Percentiles rank a stretch among this genome's conserved stretches.
Evolutionary conservation across 140 eudicot species (phyloP).

Genomic region (Erigeron philadelphicus): DNA sequence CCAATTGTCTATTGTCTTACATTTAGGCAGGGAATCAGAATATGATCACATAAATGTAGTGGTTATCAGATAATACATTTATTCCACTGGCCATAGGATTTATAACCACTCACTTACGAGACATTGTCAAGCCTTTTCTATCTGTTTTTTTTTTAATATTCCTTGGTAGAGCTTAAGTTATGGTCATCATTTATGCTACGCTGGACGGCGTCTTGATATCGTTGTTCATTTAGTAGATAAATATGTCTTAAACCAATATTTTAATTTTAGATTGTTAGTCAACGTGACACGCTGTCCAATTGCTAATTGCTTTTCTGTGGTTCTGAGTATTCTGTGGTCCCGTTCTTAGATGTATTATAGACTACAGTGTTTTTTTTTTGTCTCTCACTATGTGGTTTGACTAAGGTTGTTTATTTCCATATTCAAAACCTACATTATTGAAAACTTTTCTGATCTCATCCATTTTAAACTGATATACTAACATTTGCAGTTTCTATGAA

Average conservation of each 20-base stretch:
- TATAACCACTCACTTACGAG: slow-evolving; percentile 11
- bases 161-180: neutral
- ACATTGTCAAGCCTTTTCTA: neutral
- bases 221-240: neutral
- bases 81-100: slow-evolving; percentile 10
- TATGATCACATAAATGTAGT: slow-evolving; percentile 21
- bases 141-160: neutral
- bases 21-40: neutral
- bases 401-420: slow-evolving; percentile 6
- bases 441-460: neutral
- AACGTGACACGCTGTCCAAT: neutral
- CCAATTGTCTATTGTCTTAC: slow-evolving; percentile 1
- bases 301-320: slow-evolving; percentile 6
- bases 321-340: slow-evolving; percentile 14
- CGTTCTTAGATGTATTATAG: neutral
- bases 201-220: slow-evolving; percentile 1
- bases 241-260: neutral
- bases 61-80: slow-evolving; percentile 6
- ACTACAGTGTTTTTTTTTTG: slow-evolving; percentile 1
- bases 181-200: neutral
- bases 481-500: slow-evolving; percentile 1
- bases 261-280: slow-evolving; percentile 12
- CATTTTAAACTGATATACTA: neutral
- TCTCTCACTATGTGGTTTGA: slow-evolving; percentile 1
- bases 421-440: slow-evolving; percentile 3